Percentiles rank a stretch among this genome's conserved stretches.
Conservation (phyloP, 352 stramenopile species). For the Globisporangium camurandrum region DNA sequence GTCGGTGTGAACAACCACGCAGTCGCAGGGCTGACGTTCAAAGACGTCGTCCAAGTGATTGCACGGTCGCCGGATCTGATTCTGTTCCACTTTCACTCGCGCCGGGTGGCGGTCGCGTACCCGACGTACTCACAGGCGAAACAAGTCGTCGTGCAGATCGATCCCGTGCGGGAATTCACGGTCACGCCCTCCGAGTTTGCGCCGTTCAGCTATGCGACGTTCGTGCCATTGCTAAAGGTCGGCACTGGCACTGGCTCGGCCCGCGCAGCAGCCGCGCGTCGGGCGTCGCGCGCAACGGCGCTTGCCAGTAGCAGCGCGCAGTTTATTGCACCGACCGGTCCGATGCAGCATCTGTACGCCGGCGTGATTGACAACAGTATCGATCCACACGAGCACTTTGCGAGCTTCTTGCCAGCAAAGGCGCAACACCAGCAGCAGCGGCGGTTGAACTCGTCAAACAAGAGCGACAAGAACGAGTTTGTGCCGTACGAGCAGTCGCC, state of each 20-base stretch:
- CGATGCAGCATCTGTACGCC: conserved; percentile 84
- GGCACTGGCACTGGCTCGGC: conserved; percentile 17
- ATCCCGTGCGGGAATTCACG: conserved; percentile 28
- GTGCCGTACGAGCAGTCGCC: conserved; percentile 86
- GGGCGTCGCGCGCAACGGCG: conserved; percentile 15
- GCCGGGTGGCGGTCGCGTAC: conserved; percentile 51
- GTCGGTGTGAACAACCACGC: conserved; percentile 70
- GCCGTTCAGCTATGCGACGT: conserved; percentile 64
- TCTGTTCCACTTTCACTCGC: conserved; percentile 80
- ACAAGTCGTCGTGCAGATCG: conserved; percentile 37
- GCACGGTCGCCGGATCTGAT: conserved; percentile 49
- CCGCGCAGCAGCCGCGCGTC: conserved; percentile 8
- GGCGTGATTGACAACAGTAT: conserved; percentile 87
- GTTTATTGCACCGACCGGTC: conserved; percentile 70
- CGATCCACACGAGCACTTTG: conserved; percentile 85
- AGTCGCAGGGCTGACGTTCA: conserved; percentile 54
- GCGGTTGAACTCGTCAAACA: conserved; percentile 8
- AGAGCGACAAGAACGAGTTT: conserved; percentile 52
- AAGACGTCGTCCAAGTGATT: conserved; percentile 74
- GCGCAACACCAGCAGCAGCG: too few species aligned
- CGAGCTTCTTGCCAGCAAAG: conserved; percentile 69
- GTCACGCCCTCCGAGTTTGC: conserved; percentile 43
- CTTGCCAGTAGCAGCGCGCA: conserved; percentile 40
- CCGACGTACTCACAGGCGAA: conserved; percentile 57
- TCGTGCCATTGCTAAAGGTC: conserved; percentile 56